phyloP scores from a whole-genome alignment of 192 early-diverging fungal species.

The Linnemannia exigua region DNA sequence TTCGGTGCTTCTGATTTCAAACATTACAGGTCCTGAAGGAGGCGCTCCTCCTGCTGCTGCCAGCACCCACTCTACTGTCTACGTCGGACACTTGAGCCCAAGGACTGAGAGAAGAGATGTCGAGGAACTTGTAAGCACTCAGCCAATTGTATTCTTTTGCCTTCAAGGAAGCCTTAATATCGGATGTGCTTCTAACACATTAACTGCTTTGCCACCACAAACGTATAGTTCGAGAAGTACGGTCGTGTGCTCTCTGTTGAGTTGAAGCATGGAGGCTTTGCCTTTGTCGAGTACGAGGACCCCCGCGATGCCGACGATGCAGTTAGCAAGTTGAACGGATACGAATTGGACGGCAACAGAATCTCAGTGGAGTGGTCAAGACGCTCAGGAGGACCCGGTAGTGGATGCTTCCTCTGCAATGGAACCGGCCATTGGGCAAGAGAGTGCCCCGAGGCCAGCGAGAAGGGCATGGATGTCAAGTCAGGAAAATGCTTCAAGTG shows the following conservation, averaged over 20 bases:
- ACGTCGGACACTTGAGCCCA: conserved; percentile 65
- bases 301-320: conserved; percentile 68
- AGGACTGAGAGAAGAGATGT: conserved; percentile 66
- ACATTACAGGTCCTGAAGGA: conserved; percentile 23
- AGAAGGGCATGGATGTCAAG: conserved; percentile 70
- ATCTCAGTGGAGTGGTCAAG: conserved; percentile 67
- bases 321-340: conserved; percentile 65
- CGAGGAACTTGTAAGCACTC: conserved; percentile 62
- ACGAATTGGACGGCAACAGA: conserved; percentile 63
- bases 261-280: conserved; percentile 67
- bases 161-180: not conserved
- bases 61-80: conserved; percentile 56
- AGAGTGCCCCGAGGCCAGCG: conserved; percentile 66
- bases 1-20: conserved; percentile 9
- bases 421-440: conserved; percentile 68
- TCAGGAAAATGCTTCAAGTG: conserved; percentile 70
- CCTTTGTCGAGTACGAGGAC: conserved; percentile 70
- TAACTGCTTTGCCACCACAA: not conserved
- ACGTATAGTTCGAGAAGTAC: conserved; percentile 64
- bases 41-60: conserved; percentile 29
- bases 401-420: conserved; percentile 68
- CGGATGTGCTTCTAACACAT: not conserved
- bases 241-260: conserved; percentile 65
- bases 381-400: conserved; percentile 64
- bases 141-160: not conserved